Evolutionary conservation across 1,139 yeast species (phyloP).

Genomic region (Candida sp.): DNA sequence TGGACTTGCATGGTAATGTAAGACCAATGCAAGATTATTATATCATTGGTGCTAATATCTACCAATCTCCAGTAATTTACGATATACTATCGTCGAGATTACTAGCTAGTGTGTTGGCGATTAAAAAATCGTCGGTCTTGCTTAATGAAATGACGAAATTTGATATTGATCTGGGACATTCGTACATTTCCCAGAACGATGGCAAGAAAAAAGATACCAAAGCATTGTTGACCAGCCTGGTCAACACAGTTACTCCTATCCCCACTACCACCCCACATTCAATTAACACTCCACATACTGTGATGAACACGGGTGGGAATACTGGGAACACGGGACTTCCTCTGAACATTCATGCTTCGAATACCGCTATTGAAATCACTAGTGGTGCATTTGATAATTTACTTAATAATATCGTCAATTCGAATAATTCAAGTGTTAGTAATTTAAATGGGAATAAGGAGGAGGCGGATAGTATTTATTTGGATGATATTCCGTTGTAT

Average conservation of each 20-base stretch:
- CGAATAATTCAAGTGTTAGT: background rate
- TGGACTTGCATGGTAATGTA: slow-evolving; percentile 36
- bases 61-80: slow-evolving; percentile 73
- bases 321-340: slow-evolving; percentile 5
- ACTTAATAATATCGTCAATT: slow-evolving; percentile 20
- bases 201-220: slow-evolving; percentile 2
- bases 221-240: slow-evolving; percentile 9
- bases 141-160: slow-evolving; percentile 33
- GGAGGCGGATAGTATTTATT: slow-evolving; percentile 20
- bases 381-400: slow-evolving; percentile 30
- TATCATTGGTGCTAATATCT: slow-evolving; percentile 87
- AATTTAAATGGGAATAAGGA: slow-evolving; percentile 3
- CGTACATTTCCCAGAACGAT: slow-evolving; percentile 15
- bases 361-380: slow-evolving; percentile 19
- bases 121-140: slow-evolving; percentile 33
- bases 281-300: slow-evolving; percentile 18
- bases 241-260: slow-evolving; percentile 15
- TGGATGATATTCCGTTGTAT: slow-evolving; percentile 38
- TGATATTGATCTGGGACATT: slow-evolving; percentile 37
- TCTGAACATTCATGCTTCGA: slow-evolving; percentile 7
- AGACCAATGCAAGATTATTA: slow-evolving; percentile 61
- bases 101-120: slow-evolving; percentile 32
- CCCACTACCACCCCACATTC: too few species aligned
- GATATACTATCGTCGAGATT: slow-evolving; percentile 38
- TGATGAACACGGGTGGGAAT: slow-evolving; percentile 8